Evolutionary conservation across 352 stramenopile genomes (phyloP), one percentile per base, ranked within the genome.

Genomic region (Phytophthora rubi): DNA sequence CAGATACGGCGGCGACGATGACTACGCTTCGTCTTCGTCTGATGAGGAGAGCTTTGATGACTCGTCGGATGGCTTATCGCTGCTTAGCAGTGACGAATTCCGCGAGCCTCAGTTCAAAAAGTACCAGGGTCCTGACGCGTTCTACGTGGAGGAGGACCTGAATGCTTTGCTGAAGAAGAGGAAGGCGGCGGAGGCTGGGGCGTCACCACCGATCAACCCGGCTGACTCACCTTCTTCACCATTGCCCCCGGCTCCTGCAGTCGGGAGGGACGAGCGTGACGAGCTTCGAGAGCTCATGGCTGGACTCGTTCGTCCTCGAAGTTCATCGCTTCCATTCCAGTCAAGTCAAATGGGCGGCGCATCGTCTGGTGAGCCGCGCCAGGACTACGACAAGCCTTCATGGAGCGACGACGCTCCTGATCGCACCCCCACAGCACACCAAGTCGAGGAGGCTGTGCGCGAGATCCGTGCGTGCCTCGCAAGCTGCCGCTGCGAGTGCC

Each of bases 241-340:
- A 13, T 52, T 74, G 15, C 47, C 55, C 55, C 51, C 59, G 37
- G 30, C 52, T 51, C 53, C 57, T 54, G 33, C 59, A 33, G 60
- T 63, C 4, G 58, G 51, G 1, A 66, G 26, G 16, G 70, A 80
- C 30, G 82, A 93, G 32, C 83, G 76, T 35, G 76, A 88, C 4
- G 83, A 93, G 48, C 76, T 91, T 8, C 83, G 82, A 28, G 73
- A 82, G 48, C 57, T 91, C 6, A 87, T 90, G 80, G 81, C 85
- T 48, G 79, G 77, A 12, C 73, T 93, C 18, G 77, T 76, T n/a
- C 83, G 83, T 15, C 85, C 82, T 28, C 83, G 85, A 8, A 93
- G 85, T 59, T 86, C 73, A 45, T 93, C 85, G 35, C 42, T 85
- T 18, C 85, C 85, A 4, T 85, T 89, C 57, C 70, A 79, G 21